Evolutionary conservation across 2,329 filamentous ascomycete genomes (phyloP).

Genomic region (Exophiala bonariae): DNA sequence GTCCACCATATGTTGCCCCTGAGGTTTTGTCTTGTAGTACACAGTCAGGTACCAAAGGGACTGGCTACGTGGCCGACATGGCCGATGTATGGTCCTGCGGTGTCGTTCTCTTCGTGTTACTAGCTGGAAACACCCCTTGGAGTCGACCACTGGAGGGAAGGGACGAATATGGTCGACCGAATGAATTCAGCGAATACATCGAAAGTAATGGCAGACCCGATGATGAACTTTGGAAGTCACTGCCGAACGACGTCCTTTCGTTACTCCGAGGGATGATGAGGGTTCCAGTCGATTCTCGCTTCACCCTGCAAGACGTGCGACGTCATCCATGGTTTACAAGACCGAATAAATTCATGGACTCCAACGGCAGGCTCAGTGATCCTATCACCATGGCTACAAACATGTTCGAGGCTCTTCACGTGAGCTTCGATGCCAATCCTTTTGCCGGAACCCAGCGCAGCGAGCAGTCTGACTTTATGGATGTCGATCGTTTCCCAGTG

Average conservation of each 20-base stretch:
- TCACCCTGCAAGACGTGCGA: conserved; percentile 82
- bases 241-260: conserved; percentile 74
- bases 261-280: conserved; percentile 92
- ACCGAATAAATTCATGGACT: conserved; percentile 71
- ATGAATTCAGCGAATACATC: conserved; percentile 84
- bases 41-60: conserved; percentile 48
- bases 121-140: conserved; percentile 97
- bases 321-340: conserved; percentile 94
- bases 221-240: conserved; percentile 80
- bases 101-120: conserved; percentile 92
- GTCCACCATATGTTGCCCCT: conserved; percentile 94
- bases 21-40: conserved; percentile 68
- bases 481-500: conserved; percentile 59
- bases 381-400: conserved; percentile 84
- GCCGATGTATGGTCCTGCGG: conserved; percentile 97
- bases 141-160: conserved; percentile 73
- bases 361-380: conserved; percentile 73
- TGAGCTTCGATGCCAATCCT: conserved; percentile 76
- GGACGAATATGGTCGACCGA: conserved; percentile 62
- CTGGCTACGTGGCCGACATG: conserved; percentile 64
- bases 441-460: conserved; percentile 45
- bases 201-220: conserved; percentile 75
- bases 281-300: conserved; percentile 71
- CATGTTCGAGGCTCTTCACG: conserved; percentile 88
- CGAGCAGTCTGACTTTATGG: conserved; percentile 61